Evolutionary conservation across 768 basidiomycete genomes (phyloP).

Genomic region (Albatrellus ellisii): DNA sequence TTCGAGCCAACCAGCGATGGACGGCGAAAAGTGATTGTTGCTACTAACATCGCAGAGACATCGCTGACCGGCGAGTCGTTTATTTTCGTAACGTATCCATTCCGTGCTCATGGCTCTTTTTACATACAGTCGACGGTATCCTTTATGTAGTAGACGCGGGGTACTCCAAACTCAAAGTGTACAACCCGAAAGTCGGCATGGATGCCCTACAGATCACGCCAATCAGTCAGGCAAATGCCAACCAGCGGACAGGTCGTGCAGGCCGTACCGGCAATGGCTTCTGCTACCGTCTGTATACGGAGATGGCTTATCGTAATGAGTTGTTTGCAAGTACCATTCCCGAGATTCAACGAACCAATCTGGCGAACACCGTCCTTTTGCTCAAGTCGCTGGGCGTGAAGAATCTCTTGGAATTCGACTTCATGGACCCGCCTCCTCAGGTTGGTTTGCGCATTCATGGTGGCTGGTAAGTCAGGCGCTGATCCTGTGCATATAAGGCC

Average conservation of each 20-base stretch:
- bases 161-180: slow-evolving; percentile 95
- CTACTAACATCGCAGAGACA: slow-evolving; percentile 98
- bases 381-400: slow-evolving; percentile 96
- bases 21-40: slow-evolving; percentile 91
- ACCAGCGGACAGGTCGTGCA: slow-evolving; percentile 90
- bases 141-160: slow-evolving; percentile 94
- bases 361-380: slow-evolving; percentile 91
- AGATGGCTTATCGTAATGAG: slow-evolving; percentile 94
- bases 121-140: slow-evolving; percentile 78
- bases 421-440: slow-evolving; percentile 99
- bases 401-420: slow-evolving; percentile 95
- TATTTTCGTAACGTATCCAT: neutral
- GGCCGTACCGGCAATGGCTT: slow-evolving; percentile 93
- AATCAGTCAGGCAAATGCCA: slow-evolving; percentile 97
- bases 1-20: slow-evolving; percentile 93
- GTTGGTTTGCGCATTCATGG: slow-evolving; percentile 23
- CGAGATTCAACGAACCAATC: slow-evolving; percentile 95
- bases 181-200: slow-evolving; percentile 99
- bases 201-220: slow-evolving; percentile 98
- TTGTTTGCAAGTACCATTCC: slow-evolving; percentile 94
- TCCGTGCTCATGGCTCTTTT: slow-evolving; percentile 12
- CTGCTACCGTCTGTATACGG: slow-evolving; percentile 95
- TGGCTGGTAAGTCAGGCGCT: neutral
- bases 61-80: slow-evolving; percentile 69
- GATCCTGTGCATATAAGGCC: slow-evolving; percentile 34